A percentile compares a stretch with the other conserved stretches of the same genome.
Conservation (phyloP, 202 grass and related monocot genomes). For the Saccharum hybrid region DNA sequence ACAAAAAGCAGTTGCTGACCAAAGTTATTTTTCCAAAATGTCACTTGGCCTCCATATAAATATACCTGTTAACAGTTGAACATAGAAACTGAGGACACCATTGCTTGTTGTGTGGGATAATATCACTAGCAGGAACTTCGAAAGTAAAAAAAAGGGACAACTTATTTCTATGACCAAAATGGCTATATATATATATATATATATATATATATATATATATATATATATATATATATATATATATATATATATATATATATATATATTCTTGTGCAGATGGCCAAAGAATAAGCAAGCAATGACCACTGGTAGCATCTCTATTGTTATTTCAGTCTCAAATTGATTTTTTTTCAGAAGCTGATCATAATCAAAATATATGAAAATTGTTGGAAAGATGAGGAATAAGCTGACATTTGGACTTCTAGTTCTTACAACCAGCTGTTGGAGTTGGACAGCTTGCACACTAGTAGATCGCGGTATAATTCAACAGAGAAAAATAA, state of each 20-base stretch:
- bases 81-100: neutral
- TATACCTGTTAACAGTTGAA: slow-evolving; percentile 48
- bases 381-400: slow-evolving; percentile 3
- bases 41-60: slow-evolving; percentile 85
- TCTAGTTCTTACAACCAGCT: neutral
- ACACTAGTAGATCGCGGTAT: neutral
- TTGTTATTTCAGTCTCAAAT: neutral
- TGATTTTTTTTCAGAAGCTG: neutral
- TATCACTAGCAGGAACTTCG: neutral
- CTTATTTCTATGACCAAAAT: neutral
- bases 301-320: neutral
- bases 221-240: too few species aligned
- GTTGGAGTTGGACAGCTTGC: neutral
- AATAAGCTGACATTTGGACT: neutral
- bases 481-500: slow-evolving; percentile 8
- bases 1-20: slow-evolving; percentile 70
- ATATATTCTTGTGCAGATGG: slow-evolving; percentile 6
- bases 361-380: slow-evolving; percentile 15
- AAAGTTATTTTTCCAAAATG: slow-evolving; percentile 65
- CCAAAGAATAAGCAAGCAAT: neutral
- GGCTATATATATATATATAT: too few species aligned
- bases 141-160: neutral
- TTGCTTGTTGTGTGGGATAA: neutral
- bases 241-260: too few species aligned
- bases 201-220: too few species aligned